phyloP scores from a whole-genome alignment of 1,284 basidiomycete genomes.

The Cutaneotrichosporon dermatis region DNA sequence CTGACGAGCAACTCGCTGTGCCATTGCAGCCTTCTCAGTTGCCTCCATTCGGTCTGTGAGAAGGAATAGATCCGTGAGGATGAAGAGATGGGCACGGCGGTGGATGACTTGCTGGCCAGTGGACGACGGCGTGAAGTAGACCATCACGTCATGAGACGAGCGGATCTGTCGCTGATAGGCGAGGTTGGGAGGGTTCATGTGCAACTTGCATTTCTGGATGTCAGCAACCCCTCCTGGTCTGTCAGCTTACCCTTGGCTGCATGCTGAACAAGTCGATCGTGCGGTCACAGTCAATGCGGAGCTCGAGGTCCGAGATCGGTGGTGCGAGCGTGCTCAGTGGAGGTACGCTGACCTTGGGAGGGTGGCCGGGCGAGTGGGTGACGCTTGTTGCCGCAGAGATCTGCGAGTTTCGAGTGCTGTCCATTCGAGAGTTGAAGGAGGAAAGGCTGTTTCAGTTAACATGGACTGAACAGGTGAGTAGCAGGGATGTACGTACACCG shows the following conservation, averaged over 20 bases:
- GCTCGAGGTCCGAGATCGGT: conserved; percentile 72
- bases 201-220: conserved; percentile 75
- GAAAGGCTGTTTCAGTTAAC: conserved; percentile 31
- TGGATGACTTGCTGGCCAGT: conserved; percentile 71
- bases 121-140: conserved; percentile 72
- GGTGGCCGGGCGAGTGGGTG: conserved; percentile 34
- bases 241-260: conserved; percentile 71
- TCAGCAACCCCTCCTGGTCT: conserved; percentile 12
- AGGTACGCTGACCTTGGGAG: conserved; percentile 20
- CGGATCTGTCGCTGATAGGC: conserved; percentile 77
- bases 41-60: conserved; percentile 75
- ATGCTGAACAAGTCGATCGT: conserved; percentile 95
- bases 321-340: conserved; percentile 30
- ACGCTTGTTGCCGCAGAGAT: conserved; percentile 38
- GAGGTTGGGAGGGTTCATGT: conserved; percentile 77
- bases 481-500: conserved; percentile 29
- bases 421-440: conserved; percentile 41
- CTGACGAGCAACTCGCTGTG: conserved; percentile 38
- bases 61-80: conserved; percentile 88
- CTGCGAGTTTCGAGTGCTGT: conserved; percentile 35
- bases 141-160: conserved; percentile 66
- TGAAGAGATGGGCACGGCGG: conserved; percentile 71
- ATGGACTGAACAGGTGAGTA: neutral
- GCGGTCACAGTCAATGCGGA: conserved; percentile 67
- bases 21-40: conserved; percentile 55